Evolutionary conservation across 2,329 filamentous ascomycete species (phyloP), one percentile per base, ranked within the genome.

Genomic region (Magnaporthiopsis rhizophila): DNA sequence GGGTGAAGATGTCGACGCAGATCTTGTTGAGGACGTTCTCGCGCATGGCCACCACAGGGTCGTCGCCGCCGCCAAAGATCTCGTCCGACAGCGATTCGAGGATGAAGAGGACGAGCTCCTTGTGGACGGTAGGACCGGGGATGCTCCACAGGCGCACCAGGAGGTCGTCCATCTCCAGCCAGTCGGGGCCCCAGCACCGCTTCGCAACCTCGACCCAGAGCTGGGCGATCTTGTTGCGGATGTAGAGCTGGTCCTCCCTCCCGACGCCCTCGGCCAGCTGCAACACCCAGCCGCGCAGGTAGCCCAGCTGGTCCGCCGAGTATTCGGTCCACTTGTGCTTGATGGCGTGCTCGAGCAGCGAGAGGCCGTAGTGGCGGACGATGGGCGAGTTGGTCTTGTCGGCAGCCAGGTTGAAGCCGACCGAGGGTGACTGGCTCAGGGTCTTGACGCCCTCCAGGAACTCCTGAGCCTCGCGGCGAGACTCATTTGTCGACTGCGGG

Each of bases 181-280:
- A 99, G 67, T 95, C 90, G 38, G 86, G 82, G n/a, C 84, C 91
- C 95, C 95, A 99, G 73, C 87, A 90, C 71, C 94, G 86, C 79
- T 98, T 98, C 57, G 93, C 92, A 63, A 97, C 82, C 75, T 98
- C 95, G 9, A 93, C 91, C 95, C 95, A 99, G 67, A 99, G 79
- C 76, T 96, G 90, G 34, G 91, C 92, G 45, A 95, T 89, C 79
- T 99, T 99, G 81, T 96, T 98, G 69, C 94, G 85, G 68, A 97
- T 80, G 74, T 93, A 99, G 38, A 84, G 76, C 3, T 92, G 91
- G 73, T 98, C 94, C 26, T 87, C 83, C 59, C 83, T 83, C 6
- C 85, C 81, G 58, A 96, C 81, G 66, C 84, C 83, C 71, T 89
- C 86, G 15, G 92, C 90, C 15, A 99, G 86, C 73, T 89, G 83